phyloP scores from a whole-genome alignment of 1,139 yeast species.

The Debaryomyces sp. region DNA sequence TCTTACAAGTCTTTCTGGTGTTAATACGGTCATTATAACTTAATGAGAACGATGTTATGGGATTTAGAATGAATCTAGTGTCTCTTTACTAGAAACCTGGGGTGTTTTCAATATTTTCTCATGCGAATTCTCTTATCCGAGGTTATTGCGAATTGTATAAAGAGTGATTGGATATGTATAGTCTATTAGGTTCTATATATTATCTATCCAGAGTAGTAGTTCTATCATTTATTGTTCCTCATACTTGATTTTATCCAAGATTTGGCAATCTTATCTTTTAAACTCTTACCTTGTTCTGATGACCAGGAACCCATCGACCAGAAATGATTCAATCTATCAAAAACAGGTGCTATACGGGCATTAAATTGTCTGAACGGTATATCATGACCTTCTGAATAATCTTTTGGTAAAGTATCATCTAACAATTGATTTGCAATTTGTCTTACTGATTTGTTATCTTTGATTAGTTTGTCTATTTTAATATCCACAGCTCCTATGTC shows the following conservation, averaged over 20 bases:
- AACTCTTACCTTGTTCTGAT: conserved; percentile 41
- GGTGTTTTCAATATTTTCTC: not conserved
- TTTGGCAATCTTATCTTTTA: conserved; percentile 56
- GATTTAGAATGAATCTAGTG: not conserved
- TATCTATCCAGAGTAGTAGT: not conserved
- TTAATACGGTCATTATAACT: conserved; percentile 33
- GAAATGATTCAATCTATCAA: conserved; percentile 51
- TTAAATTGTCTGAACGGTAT: conserved; percentile 34
- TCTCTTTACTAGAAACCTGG: not conserved
- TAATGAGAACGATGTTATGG: not conserved
- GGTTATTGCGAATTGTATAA: conserved; percentile 6
- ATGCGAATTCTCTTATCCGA: not conserved
- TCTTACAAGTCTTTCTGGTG: conserved; percentile 62
- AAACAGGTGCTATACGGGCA: conserved; percentile 46
- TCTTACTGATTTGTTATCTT: conserved; percentile 13
- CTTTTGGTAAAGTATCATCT: conserved; percentile 25
- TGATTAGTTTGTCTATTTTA: conserved; percentile 12
- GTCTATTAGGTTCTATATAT: not conserved
- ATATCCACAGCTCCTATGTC: conserved; percentile 3
- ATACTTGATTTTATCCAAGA: conserved; percentile 24
- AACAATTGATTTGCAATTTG: conserved; percentile 15
- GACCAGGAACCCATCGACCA: conserved; percentile 73
- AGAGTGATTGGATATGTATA: not conserved
- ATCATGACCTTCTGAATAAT: conserved; percentile 23
- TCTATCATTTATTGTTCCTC: conserved; percentile 4